Evolutionary conservation across 169 alveolate species (phyloP).

Genomic region (Eimeria sp.): DNA sequence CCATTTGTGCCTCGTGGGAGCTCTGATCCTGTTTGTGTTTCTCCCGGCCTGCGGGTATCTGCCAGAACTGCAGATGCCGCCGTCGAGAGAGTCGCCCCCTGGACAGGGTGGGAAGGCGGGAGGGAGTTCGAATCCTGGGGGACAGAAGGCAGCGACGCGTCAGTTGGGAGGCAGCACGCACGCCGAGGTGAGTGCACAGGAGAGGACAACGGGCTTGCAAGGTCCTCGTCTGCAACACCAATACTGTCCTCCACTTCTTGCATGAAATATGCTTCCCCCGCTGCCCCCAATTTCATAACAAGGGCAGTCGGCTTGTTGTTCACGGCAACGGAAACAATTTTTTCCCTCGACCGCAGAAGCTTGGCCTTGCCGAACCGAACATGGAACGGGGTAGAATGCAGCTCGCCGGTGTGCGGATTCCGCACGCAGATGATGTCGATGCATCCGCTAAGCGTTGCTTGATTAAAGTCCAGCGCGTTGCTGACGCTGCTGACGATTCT

Average conservation of each 20-base stretch:
- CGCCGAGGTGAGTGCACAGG: conserved; percentile 74
- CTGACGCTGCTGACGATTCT: conserved; percentile 95
- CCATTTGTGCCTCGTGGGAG: neutral
- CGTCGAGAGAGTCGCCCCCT: conserved; percentile 54
- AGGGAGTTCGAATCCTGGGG: conserved; percentile 22
- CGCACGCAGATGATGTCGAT: conserved; percentile 96
- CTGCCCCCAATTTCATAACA: conserved; percentile 97
- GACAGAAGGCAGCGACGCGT: conserved; percentile 22
- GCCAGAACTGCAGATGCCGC: conserved; percentile 48
- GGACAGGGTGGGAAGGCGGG: conserved; percentile 69
- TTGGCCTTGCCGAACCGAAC: conserved; percentile 98
- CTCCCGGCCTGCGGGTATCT: conserved; percentile 36
- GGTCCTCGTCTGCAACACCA: conserved; percentile 53
- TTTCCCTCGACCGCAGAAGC: conserved; percentile 96
- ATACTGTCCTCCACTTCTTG: conserved; percentile 88
- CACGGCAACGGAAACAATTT: conserved; percentile 93
- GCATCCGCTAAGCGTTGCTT: conserved; percentile 97
- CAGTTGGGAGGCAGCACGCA: neutral
- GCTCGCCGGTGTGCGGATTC: conserved; percentile 89
- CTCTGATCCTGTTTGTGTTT: neutral
- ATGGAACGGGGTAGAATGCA: conserved; percentile 97
- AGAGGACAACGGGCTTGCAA: conserved; percentile 76
- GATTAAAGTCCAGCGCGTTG: conserved; percentile 95
- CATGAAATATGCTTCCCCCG: conserved; percentile 98
- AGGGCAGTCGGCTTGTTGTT: conserved; percentile 95